A percentile compares a stretch with the other conserved stretches of the same genome.
phyloP scores from a whole-genome alignment of 2,329 filamentous ascomycete genomes.

The Pseudopyricularia javanii region DNA sequence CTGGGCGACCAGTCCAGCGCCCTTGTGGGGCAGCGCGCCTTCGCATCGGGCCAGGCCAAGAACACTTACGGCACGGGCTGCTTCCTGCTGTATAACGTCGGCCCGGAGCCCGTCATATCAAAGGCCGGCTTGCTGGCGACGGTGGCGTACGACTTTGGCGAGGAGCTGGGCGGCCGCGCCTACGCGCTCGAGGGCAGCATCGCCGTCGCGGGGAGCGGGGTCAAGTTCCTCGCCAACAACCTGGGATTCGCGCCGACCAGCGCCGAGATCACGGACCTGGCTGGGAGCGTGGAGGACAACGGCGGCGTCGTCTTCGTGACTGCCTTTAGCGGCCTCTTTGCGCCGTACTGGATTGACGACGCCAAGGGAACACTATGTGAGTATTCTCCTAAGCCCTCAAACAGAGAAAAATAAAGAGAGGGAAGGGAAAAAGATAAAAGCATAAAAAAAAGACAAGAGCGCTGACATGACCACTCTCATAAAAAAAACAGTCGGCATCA shows the following conservation, averaged over 20 bases:
- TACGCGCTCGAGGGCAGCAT: constrained; percentile 80
- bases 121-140: constrained; percentile 75
- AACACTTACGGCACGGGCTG: constrained; percentile 88
- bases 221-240: constrained; percentile 62
- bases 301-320: constrained; percentile 82
- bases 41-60: constrained; percentile 71
- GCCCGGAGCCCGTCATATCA: constrained; percentile 73
- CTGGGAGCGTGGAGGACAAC: constrained; percentile 50
- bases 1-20: constrained; percentile 80
- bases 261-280: constrained; percentile 35
- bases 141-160: constrained; percentile 71
- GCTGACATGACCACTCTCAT: neutral
- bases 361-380: constrained; percentile 74
- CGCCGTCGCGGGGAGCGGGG: constrained; percentile 67
- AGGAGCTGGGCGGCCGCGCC: constrained; percentile 21
- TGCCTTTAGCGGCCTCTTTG: constrained; percentile 82
- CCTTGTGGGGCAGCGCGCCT: constrained; percentile 75
- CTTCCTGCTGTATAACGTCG: constrained; percentile 83
- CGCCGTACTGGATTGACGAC: constrained; percentile 91
- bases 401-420: too few relatives aligned
- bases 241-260: constrained; percentile 44
- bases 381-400: constrained; percentile 14
- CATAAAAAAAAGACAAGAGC: neutral
- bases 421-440: neutral
- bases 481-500: constrained; percentile 53